Base-by-base conservation (phyloP, 345 rosid species). In the Mangifera indica region DNA sequence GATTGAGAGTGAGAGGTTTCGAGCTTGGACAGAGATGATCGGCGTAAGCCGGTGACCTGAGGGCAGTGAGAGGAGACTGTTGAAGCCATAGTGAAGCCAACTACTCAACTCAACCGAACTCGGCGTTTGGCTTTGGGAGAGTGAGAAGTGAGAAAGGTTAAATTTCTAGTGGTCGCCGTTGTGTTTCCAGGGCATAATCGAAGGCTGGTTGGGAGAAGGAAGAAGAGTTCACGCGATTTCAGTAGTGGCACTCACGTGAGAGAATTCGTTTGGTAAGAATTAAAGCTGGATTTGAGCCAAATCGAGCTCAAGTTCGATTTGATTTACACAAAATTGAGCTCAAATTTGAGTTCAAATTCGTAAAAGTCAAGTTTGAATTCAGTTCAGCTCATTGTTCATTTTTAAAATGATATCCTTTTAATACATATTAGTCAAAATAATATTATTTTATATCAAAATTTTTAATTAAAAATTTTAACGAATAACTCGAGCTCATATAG, bases 41-140 rank as follows among this genome's bases (percentile, higher is more conserved):
- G 86, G 78, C 91, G 85, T 49, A 86, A 81, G 46, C 93, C 91
- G 22, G 84, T 72, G 84, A 85, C 85, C 65, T 85, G 81, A 44
- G 89, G 71, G 65, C 84, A 76, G 77, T 49, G 81, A 1, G 92
- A 78, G 22, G 92, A 84, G n/a, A 86, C 74, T 78, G 80, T 78
- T 51, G 67, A 63, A 48, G 91, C 88, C 96, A 85, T 90, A 15
- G 72, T 59, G 29, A 63, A 20, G 20, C 25, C 45, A 6, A 17
- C 34, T 15, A 14, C 34, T 59, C 15, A 26, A 61, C 62, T 45
- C 2, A 22, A 14, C 44, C n/a, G 25, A 10, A 63, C 14, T 67
- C 10, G 2, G 24, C 1, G 72, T 55, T 61, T 20, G 52, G 66
- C 18, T 15, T 67, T 14, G 7, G 70, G 15, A 51, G 64, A 29